These are phyloP conservation scores for Paraglomus brasilianum DNA, from an alignment of 192 early-diverging fungal species.

Conservation along the genomic window DNA sequence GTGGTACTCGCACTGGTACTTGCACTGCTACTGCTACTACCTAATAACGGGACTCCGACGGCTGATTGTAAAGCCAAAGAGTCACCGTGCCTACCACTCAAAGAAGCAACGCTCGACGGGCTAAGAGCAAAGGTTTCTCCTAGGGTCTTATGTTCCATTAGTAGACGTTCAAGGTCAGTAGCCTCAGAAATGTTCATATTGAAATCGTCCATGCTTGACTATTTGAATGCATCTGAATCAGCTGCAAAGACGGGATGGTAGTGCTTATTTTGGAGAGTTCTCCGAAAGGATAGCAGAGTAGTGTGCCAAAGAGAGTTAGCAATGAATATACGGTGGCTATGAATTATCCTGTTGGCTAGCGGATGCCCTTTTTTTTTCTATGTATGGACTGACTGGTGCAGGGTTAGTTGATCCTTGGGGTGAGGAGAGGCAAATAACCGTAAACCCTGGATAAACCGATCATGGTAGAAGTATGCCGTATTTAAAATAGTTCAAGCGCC, in stretches of 20 bases:
- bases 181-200: constrained; percentile 4
- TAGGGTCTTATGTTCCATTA: constrained; percentile 16
- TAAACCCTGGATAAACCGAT: no score
- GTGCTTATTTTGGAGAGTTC: no score
- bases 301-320: no score
- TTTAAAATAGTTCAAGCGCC: no score
- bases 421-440: no score
- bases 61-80: neutral
- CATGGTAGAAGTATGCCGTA: no score
- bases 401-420: no score
- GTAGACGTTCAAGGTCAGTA: neutral
- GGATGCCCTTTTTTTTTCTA: no score
- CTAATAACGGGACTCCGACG: neutral
- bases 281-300: no score
- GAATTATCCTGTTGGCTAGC: no score
- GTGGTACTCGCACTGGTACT: constrained; percentile 11
- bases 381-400: no score
- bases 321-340: no score
- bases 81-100: constrained; percentile 9
- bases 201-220: neutral
- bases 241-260: neutral
- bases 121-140: constrained; percentile 6
- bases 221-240: neutral
- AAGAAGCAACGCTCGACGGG: neutral
- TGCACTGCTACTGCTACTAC: neutral